These are phyloP conservation scores for Peterozyma toletana DNA, from an alignment of 805 yeast genomes.

Conservation along the genomic window DNA sequence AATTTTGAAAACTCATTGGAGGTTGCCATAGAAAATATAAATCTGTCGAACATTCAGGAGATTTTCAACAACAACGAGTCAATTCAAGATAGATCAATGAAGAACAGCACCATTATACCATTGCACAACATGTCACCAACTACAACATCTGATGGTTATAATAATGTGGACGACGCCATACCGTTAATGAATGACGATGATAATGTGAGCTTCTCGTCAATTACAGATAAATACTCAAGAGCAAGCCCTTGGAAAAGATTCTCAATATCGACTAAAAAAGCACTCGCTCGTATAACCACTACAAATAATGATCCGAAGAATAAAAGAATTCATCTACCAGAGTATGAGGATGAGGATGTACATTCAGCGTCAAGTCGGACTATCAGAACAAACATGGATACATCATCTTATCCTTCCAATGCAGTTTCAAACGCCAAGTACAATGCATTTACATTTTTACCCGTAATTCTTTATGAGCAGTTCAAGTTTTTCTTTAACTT, in stretches of 20 bases:
- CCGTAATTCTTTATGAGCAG: slow-evolving; percentile 87
- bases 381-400: slow-evolving; percentile 30
- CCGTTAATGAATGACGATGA: slow-evolving; percentile 16
- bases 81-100: slow-evolving; percentile 19
- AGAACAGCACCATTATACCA: slow-evolving; percentile 17
- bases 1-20: slow-evolving; percentile 59
- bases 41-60: slow-evolving; percentile 20
- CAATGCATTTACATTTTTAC: slow-evolving; percentile 80
- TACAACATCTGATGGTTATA: not conserved
- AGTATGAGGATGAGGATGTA: slow-evolving; percentile 12
- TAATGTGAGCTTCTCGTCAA: not conserved
- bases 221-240: slow-evolving; percentile 1
- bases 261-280: not conserved
- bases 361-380: slow-evolving; percentile 15
- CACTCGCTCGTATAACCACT: slow-evolving; percentile 8
- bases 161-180: slow-evolving; percentile 14
- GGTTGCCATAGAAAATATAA: slow-evolving; percentile 53
- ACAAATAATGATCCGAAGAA: slow-evolving; percentile 11
- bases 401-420: slow-evolving; percentile 46
- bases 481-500: slow-evolving; percentile 94
- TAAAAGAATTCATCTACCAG: slow-evolving; percentile 19
- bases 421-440: slow-evolving; percentile 93
- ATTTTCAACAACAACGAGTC: slow-evolving; percentile 20
- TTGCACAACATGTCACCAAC: slow-evolving; percentile 21
- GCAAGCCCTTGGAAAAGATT: not conserved